A percentile compares a stretch with the other conserved stretches of the same genome.
Evolutionary conservation across 2,329 filamentous ascomycete species (phyloP).

Genomic region (Penicillium concentricum): DNA sequence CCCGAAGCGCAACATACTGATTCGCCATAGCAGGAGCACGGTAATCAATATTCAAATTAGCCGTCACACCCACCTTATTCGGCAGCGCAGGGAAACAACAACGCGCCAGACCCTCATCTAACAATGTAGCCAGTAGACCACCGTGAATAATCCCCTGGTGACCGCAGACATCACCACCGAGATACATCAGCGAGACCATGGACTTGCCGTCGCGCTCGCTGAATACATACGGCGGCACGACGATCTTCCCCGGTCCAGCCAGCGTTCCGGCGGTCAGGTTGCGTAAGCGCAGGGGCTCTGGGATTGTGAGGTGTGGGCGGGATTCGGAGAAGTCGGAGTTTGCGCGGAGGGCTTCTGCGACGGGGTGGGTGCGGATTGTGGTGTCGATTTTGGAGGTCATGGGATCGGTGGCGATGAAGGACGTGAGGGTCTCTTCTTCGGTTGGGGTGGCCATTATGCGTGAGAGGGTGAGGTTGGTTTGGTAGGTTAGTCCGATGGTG

Average conservation of each 20-base stretch:
- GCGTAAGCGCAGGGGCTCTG: constrained; percentile 64
- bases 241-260: constrained; percentile 70
- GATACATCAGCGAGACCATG: constrained; percentile 70
- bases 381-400: constrained; percentile 62
- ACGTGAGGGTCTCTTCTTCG: constrained; percentile 70
- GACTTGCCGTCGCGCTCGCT: constrained; percentile 67
- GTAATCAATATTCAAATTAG: constrained; percentile 80
- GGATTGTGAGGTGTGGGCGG: constrained; percentile 85
- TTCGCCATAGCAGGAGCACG: constrained; percentile 74
- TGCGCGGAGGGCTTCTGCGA: constrained; percentile 67
- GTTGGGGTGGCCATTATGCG: constrained; percentile 41
- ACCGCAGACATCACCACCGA: constrained; percentile 78
- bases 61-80: constrained; percentile 77
- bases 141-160: constrained; percentile 91
- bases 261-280: constrained; percentile 83
- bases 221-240: constrained; percentile 79
- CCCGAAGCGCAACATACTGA: constrained; percentile 73
- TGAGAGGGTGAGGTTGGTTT: constrained; percentile 26
- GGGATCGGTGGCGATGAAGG: constrained; percentile 61
- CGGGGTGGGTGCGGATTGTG: constrained; percentile 71
- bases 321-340: constrained; percentile 70
- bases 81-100: constrained; percentile 88
- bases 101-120: constrained; percentile 85
- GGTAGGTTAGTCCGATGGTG: constrained; percentile 29
- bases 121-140: constrained; percentile 82